Evolutionary conservation across 2,329 filamentous ascomycete species (phyloP), one percentile per base, ranked within the genome.

Genomic region (Alternaria consortialis): DNA sequence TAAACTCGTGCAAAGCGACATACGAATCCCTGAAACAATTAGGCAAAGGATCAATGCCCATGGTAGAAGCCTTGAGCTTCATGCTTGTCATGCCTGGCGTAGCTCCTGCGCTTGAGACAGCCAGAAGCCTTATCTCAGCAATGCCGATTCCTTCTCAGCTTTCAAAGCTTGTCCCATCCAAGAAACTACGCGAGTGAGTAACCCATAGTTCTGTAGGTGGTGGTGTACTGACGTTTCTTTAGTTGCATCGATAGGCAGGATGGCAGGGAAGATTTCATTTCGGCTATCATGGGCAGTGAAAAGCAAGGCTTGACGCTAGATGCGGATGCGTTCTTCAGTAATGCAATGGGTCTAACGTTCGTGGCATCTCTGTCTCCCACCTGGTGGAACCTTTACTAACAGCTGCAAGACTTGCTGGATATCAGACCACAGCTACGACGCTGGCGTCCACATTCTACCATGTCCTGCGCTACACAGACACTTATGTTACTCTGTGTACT

Each of bases 1-100:
- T 53, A 20, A 42, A 17, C 0, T 23, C 5, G 1, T 42, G 15
- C 6, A 23, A 53, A 53, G 50, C 50, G 42, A 53, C 50, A 32
- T 53, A 42, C 7, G 50, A 53, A 23, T 42, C 34, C 11, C 27
- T 53, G n/a, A 53, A 53, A 20, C n/a, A 9, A 15, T 42, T 53
- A 3, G 50, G 50, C 6, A 42, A 53, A 40, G 50, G 50, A 42
- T 53, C 50, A 4, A 53, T 53, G 50, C 50, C 50, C 6, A 25
- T 53, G 27, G 50, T 53, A 25, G 50, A 53, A 12, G 50, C 50
- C n/a, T 32, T 53, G 25, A 53, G 50, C 50, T 53, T 53, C 50
- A 53, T 53, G 50, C 50, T 53, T 27, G 50, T 53, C 36, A 42
- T 53, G 50, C 50, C 50, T 31, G 50, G 50, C 9, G 50, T 53